Base-by-base conservation (phyloP, 345 rosid genomes). In the Euclidium syriacum region DNA sequence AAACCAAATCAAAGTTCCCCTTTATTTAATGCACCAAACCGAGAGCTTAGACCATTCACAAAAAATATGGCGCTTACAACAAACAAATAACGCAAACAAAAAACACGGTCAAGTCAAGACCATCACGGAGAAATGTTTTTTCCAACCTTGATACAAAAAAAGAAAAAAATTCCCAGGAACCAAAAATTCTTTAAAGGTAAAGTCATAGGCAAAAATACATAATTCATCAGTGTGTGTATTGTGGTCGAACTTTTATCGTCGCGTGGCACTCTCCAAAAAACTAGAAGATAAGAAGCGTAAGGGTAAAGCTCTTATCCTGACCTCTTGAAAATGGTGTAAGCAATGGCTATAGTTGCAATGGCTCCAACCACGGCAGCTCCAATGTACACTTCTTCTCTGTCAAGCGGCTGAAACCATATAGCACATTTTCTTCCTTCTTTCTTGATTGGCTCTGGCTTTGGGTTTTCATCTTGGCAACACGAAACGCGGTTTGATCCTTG, bases 331-430 rank as follows among this genome's bases (percentile, higher is more conserved):
- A 81, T 32, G 62, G 83, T 83, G 61, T 77, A 88, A 49, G 88
- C 92, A 48, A 91, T 71, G 0, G 88, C 92, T 57, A 88, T 20
- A 5, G 87, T 77, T 48, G 83, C 90, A 51, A 82, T 67, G 26
- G 90, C 96, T 67, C 92, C 96, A 57, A 79, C 73, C 50, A 79
- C 82, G 14, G 88, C 87, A 10, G 72, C 78, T 19, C 82, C 92
- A 2, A 85, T 72, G 27, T 80, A 79, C 15, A 86, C 52, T 27
- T 88, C 86, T 56, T 77, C 73, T 68, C 73, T 84, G 48, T 83
- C 95, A 62, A 79, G 62, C 66, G 85, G 77, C 42, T 74, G 68
- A 3, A 76, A 63, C 85, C 82, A 85, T 73, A 53, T 40, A 58
- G 74, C 44, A 47, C 74, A 35, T 20, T 22, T 24, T 51, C 56